These are phyloP conservation scores for Singerocomus inundabilis DNA, from an alignment of 1,284 basidiomycete genomes.

Conservation along the genomic window DNA sequence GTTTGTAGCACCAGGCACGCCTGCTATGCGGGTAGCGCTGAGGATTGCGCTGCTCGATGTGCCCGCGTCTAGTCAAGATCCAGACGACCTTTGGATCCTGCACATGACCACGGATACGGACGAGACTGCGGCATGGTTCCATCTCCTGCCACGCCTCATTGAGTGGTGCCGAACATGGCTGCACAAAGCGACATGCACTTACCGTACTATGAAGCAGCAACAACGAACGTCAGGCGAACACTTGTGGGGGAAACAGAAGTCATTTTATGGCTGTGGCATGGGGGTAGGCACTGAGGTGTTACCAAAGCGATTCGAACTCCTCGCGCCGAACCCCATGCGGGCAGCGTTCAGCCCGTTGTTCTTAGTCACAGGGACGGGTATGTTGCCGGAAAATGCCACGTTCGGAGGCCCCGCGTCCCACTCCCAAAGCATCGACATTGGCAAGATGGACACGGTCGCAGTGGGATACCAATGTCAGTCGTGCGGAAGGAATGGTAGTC, in stretches of 20 bases:
- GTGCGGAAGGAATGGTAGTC: constrained; percentile 28
- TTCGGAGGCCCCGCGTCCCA: no score
- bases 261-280: constrained; percentile 46
- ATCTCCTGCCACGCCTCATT: constrained; percentile 44
- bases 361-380: constrained; percentile 7
- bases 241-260: not conserved
- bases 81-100: constrained; percentile 1
- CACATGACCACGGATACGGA: constrained; percentile 15
- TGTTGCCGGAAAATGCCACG: not conserved
- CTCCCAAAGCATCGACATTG: not conserved
- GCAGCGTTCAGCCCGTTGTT: constrained; percentile 52
- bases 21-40: not conserved
- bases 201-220: constrained; percentile 19
- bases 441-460: not conserved
- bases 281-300: constrained; percentile 40
- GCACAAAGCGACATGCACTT: constrained; percentile 45
- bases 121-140: constrained; percentile 44
- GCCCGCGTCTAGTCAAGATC: not conserved
- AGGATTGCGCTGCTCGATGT: not conserved
- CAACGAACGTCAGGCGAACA: not conserved
- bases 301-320: constrained; percentile 21
- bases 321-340: constrained; percentile 44
- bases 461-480: constrained; percentile 15
- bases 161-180: constrained; percentile 55
- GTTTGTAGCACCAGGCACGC: constrained; percentile 38